Percentiles rank a stretch among this genome's conserved stretches.
Evolutionary conservation across 140 eudicot genomes (phyloP).

Genomic region (Oenanthe javanica): DNA sequence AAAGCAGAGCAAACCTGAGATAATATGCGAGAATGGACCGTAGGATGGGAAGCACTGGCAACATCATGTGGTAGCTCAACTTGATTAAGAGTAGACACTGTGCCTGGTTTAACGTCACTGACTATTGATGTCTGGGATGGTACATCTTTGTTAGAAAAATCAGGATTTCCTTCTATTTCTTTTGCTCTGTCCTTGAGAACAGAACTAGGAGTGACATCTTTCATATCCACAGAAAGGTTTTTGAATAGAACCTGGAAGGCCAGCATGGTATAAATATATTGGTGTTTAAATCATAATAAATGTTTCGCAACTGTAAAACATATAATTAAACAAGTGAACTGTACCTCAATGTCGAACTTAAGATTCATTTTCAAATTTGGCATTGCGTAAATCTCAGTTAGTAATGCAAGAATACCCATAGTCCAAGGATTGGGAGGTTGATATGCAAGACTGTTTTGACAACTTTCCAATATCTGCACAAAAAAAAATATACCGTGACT

Average conservation of each 20-base stretch:
- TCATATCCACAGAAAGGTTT: slow-evolving; percentile 69
- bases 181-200: slow-evolving; percentile 75
- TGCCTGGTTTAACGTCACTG: slow-evolving; percentile 52
- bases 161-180: slow-evolving; percentile 92
- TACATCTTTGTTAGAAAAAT: slow-evolving; percentile 82
- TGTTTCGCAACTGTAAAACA: not conserved
- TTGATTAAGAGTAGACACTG: slow-evolving; percentile 49
- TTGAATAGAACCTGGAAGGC: slow-evolving; percentile 69
- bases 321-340: not conserved
- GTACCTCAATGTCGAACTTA: slow-evolving; percentile 95
- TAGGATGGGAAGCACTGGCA: slow-evolving; percentile 57
- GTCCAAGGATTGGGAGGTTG: slow-evolving; percentile 99
- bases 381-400: slow-evolving; percentile 94
- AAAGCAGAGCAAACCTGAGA: slow-evolving; percentile 52
- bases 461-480: slow-evolving; percentile 73
- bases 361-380: slow-evolving; percentile 98
- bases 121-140: slow-evolving; percentile 42
- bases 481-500: slow-evolving; percentile 5
- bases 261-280: slow-evolving; percentile 7
- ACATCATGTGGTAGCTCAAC: slow-evolving; percentile 77
- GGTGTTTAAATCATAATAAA: slow-evolving; percentile 2
- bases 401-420: slow-evolving; percentile 79
- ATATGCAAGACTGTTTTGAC: slow-evolving; percentile 80
- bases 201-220: slow-evolving; percentile 73
- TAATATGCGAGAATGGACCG: slow-evolving; percentile 51